Conservation (phyloP, 2,329 filamentous ascomycete genomes). For the Ceratocystis cubensis region DNA sequence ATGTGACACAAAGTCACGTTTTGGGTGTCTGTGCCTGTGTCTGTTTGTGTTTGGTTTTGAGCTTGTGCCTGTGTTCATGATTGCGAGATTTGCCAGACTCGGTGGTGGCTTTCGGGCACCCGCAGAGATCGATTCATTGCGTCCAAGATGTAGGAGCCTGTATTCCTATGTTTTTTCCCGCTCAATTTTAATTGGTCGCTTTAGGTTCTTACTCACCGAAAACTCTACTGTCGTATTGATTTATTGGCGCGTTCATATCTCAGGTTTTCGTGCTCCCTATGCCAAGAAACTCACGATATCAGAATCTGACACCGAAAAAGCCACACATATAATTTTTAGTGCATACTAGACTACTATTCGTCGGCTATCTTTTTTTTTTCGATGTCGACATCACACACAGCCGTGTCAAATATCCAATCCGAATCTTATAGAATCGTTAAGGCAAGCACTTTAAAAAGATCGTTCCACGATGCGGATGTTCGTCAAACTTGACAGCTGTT, state of each 20-base stretch:
- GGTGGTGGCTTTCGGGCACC: not conserved
- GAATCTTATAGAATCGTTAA: not conserved
- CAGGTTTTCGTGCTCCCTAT: not conserved
- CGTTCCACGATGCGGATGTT: not conserved
- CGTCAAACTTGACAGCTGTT: not conserved
- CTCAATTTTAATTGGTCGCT: not conserved
- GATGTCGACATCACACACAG: not conserved
- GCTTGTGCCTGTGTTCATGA: not conserved
- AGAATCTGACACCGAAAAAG: not conserved
- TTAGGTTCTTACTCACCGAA: not conserved
- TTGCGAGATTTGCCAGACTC: not conserved
- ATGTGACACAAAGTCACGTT: constrained; percentile 6
- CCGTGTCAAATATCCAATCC: not conserved
- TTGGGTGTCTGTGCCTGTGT: constrained; percentile 5
- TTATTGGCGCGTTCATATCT: not conserved
- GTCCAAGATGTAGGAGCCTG: not conserved
- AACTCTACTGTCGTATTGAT: not conserved
- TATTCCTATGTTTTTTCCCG: not conserved
- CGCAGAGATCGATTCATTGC: not conserved
- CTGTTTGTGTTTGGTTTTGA: not conserved
- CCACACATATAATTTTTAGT: not conserved
- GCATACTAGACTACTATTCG: not conserved
- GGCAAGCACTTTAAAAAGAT: not conserved
- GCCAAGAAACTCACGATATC: not conserved
- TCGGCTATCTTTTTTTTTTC: not conserved